A percentile compares a stretch with the other conserved stretches of the same genome.
phyloP scores from a whole-genome alignment of 164 flowering plant genomes.

The Euptelea pleiosperma region DNA sequence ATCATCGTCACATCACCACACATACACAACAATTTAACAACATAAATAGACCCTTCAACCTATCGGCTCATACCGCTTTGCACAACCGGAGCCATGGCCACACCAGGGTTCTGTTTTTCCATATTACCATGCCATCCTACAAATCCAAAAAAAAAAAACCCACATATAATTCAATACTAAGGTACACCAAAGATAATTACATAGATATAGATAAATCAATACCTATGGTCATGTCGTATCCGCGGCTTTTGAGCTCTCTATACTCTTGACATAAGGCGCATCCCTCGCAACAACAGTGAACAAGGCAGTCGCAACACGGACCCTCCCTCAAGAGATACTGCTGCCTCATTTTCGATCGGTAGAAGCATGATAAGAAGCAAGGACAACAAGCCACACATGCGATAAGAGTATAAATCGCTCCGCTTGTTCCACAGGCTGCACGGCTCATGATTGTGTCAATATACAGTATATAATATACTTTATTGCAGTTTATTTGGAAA shows the following conservation, averaged over 20 bases:
- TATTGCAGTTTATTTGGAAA: not conserved
- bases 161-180: not conserved
- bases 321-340: slow-evolving; percentile 28
- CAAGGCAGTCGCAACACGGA: slow-evolving; percentile 30
- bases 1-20: too few species aligned
- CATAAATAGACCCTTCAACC: too few species aligned
- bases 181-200: not conserved
- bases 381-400: slow-evolving; percentile 24
- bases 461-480: not conserved
- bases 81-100: slow-evolving; percentile 1
- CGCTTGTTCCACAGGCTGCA: slow-evolving; percentile 38
- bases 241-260: slow-evolving; percentile 34
- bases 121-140: slow-evolving; percentile 9
- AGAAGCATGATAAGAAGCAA: slow-evolving; percentile 32
- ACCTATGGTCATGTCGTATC: slow-evolving; percentile 33
- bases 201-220: not conserved
- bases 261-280: slow-evolving; percentile 46
- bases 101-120: not conserved
- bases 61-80: slow-evolving; percentile 7
- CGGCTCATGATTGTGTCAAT: too few species aligned
- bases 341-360: slow-evolving; percentile 37
- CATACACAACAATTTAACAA: too few species aligned
- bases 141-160: not conserved
- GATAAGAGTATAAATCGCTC: slow-evolving; percentile 29
- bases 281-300: slow-evolving; percentile 36